Base-by-base conservation (phyloP, 768 basidiomycete species). In the Amanita rimosa region DNA sequence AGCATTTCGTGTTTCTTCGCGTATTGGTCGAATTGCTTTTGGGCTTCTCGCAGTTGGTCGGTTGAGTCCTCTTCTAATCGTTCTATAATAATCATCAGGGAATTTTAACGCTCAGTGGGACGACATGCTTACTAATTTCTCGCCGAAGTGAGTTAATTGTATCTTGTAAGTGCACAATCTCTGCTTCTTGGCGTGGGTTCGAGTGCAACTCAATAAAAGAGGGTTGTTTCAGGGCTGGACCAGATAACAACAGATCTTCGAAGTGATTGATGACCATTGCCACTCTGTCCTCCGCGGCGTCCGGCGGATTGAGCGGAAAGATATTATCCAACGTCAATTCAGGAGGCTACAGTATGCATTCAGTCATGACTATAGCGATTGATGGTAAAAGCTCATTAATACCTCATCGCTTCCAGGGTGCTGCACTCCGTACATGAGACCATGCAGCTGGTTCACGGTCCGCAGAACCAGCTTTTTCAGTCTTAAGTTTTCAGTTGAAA, bases 381-480 rank as follows among this genome's bases (percentile, higher is more conserved):
- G n/a, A 3, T n/a, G 13, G 7, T 13, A 34, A 3, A 11, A 42
- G 70, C 67, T 31, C 3, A 11, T 13, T 11, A 4, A 31, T 24
- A 49, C 48, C 40, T 49, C 48, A 11, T 42, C 48, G 21, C 40
- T 42, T 14, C 24, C 48, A 6, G 48, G 48, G 22, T 49, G 13
- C 16, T 49, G 39, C 13, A 8, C 33, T 29, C 14, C 41, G 53
- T 80, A 69, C 16, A 80, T 48, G 42, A 81, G 61, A 13, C 68
- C 62, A 58, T 83, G 79, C 14, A 85, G 60, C 50, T 81, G 79
- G 55, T 89, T 88, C 31, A 81, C 76, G 5, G 76, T 68, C 34
- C 70, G 70, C 44, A 92, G 58, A 3, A 86, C 59, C 22, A 87
- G 62, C 26, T 71, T 74, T 47, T 77, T 76, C 31, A 91, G 68